Conservation (phyloP, 2,329 filamentous ascomycete species). For the Huntiella moniliformis region DNA sequence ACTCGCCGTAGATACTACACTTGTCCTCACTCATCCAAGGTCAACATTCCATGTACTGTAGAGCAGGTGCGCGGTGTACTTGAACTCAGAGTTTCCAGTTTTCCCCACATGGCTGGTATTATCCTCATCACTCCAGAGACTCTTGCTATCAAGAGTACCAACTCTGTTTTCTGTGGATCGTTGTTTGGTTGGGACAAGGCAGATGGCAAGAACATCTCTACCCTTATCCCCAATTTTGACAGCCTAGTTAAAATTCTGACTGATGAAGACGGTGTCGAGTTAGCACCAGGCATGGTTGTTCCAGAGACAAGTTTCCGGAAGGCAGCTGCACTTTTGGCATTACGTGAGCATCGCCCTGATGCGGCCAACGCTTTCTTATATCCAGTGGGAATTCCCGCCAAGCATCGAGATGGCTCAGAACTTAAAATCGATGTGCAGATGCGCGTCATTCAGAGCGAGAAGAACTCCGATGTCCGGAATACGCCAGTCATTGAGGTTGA, state of each 20-base stretch:
- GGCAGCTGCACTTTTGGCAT: constrained; percentile 63
- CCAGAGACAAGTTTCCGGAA: constrained; percentile 91
- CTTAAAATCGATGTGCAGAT: constrained; percentile 93
- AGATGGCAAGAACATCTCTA: constrained; percentile 59
- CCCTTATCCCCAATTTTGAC: constrained; percentile 75
- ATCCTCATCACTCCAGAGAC: constrained; percentile 70
- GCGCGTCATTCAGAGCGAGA: constrained; percentile 83
- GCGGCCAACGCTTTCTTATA: constrained; percentile 61
- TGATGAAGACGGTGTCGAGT: constrained; percentile 65
- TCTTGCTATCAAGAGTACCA: constrained; percentile 74
- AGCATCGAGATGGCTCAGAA: constrained; percentile 76
- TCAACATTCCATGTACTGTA: constrained; percentile 71
- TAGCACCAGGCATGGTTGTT: constrained; percentile 88
- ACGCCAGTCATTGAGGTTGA: constrained; percentile 41
- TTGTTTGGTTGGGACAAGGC: constrained; percentile 78
- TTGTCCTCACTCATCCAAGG: constrained; percentile 54
- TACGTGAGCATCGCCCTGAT: constrained; percentile 68
- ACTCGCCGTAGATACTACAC: constrained; percentile 63
- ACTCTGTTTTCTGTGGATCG: constrained; percentile 82
- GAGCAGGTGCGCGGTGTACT: constrained; percentile 50
- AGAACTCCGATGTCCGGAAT: constrained; percentile 39
- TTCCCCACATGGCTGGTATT: constrained; percentile 93
- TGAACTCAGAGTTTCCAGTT: constrained; percentile 73
- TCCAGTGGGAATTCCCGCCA: constrained; percentile 67
- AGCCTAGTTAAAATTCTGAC: constrained; percentile 62